phyloP scores from a whole-genome alignment of 768 basidiomycete genomes.

The Mycena amicta region DNA sequence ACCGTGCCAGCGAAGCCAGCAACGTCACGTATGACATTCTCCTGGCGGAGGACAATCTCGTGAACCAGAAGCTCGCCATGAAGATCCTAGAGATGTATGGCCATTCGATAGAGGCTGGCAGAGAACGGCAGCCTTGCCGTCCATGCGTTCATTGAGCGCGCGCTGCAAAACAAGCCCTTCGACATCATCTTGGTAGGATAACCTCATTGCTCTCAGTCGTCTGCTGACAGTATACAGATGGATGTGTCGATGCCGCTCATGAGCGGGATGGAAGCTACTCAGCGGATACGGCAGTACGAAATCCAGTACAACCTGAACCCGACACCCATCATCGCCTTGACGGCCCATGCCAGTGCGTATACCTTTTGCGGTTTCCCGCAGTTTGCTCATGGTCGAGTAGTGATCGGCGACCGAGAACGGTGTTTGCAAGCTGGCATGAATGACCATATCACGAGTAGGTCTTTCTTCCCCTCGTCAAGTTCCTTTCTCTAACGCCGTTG shows the following conservation, averaged over 20 bases:
- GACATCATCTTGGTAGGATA: constrained; percentile 84
- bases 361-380: neutral
- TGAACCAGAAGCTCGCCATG: constrained; percentile 94
- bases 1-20: constrained; percentile 82
- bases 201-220: neutral
- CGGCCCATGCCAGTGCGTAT: constrained; percentile 91
- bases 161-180: constrained; percentile 72
- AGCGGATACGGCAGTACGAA: constrained; percentile 87
- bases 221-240: constrained; percentile 61
- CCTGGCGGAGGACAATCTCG: constrained; percentile 94
- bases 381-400: constrained; percentile 36
- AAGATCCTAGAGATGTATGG: constrained; percentile 97
- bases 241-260: constrained; percentile 98
- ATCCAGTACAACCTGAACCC: constrained; percentile 65
- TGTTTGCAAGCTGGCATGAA: constrained; percentile 77
- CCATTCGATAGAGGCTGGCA: constrained; percentile 90
- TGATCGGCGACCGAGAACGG: constrained; percentile 86
- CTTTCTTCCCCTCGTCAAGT: neutral
- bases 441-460: constrained; percentile 57
- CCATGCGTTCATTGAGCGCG: constrained; percentile 84
- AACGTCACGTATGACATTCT: constrained; percentile 91
- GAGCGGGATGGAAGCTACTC: constrained; percentile 98
- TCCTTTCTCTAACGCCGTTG: constrained; percentile 1
- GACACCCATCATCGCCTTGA: constrained; percentile 94
- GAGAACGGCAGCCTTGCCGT: constrained; percentile 96